Percentiles rank a stretch among this genome's conserved stretches.
phyloP scores from a whole-genome alignment of 495 filamentous ascomycete species.

The Hypoxylon lenormandii region DNA sequence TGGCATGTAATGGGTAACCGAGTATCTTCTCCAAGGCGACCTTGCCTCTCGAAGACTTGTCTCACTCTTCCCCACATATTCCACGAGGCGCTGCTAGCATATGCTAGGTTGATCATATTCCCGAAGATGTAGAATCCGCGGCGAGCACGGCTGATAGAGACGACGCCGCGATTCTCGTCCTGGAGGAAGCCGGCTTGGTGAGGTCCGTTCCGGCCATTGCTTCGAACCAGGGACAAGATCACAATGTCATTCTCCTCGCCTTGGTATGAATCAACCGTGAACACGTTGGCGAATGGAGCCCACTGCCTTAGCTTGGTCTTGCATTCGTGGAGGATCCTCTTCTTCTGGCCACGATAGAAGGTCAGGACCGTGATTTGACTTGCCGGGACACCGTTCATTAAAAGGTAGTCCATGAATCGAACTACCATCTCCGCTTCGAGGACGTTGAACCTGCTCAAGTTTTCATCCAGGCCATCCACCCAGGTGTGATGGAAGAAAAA shows the following conservation, averaged over 20 bases:
- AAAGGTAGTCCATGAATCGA: conserved; percentile 76
- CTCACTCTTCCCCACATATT: conserved; percentile 56
- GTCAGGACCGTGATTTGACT: conserved; percentile 84
- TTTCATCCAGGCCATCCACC: conserved; percentile 72
- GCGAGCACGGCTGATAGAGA: conserved; percentile 87
- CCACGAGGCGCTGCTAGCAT: conserved; percentile 51
- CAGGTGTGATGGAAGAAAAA: conserved; percentile 80
- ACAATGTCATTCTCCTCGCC: conserved; percentile 93
- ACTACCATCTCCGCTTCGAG: conserved; percentile 83
- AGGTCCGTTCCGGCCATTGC: conserved; percentile 49
- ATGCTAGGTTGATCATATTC: conserved; percentile 68
- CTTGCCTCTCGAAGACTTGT: conserved; percentile 49
- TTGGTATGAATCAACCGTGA: conserved; percentile 92
- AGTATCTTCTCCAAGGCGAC: conserved; percentile 29
- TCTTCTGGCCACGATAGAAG: conserved; percentile 89
- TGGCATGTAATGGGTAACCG: conserved; percentile 58
- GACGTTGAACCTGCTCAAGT: conserved; percentile 77
- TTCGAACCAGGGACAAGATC: conserved; percentile 85
- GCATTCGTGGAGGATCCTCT: conserved; percentile 68
- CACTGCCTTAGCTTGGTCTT: conserved; percentile 64
- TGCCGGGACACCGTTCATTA: conserved; percentile 70
- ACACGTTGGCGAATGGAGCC: conserved; percentile 70
- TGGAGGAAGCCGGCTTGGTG: conserved; percentile 71
- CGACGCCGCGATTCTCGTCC: conserved; percentile 83
- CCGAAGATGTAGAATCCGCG: conserved; percentile 90